Evolutionary conservation across 163 green algal species (phyloP).

Genomic region (Smithsoniella earleae): DNA sequence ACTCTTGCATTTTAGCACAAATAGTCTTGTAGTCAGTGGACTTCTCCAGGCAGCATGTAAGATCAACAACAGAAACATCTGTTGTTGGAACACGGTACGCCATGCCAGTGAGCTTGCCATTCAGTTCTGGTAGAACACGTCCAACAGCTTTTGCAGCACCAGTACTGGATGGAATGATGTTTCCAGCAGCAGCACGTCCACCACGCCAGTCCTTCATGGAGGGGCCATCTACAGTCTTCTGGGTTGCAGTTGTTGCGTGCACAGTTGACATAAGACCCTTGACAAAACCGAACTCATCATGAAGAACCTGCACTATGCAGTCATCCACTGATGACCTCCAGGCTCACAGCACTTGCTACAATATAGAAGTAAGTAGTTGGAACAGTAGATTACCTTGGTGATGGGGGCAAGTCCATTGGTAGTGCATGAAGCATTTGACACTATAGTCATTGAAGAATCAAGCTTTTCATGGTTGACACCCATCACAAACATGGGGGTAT

Average conservation of each 20-base stretch:
- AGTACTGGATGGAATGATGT: conserved; percentile 98
- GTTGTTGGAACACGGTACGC: conserved; percentile 91
- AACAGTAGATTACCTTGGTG: conserved; percentile 70
- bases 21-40: conserved; percentile 82
- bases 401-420: conserved; percentile 97
- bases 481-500: conserved; percentile 89
- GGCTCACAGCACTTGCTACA: too few relatives aligned
- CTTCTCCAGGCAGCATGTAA: conserved; percentile 85
- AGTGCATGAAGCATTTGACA: conserved; percentile 96
- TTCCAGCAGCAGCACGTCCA: conserved; percentile 72
- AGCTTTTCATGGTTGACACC: conserved; percentile 92
- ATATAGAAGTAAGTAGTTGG: too few relatives aligned
- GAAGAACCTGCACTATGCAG: conserved; percentile 62
- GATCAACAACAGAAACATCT: conserved; percentile 93
- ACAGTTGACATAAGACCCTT: conserved; percentile 98
- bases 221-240: conserved; percentile 95
- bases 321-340: too few relatives aligned
- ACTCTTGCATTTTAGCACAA: conserved; percentile 74
- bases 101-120: conserved; percentile 98
- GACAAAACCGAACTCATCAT: conserved; percentile 80
- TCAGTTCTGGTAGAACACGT: conserved; percentile 88
- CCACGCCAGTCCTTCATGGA: conserved; percentile 95
- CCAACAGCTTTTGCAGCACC: conserved; percentile 81
- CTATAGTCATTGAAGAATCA: conserved; percentile 60
- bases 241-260: conserved; percentile 88